Percentiles rank a stretch among this genome's conserved stretches.
phyloP scores from a whole-genome alignment of 164 flowering plant species.

The Liquidambar formosana region DNA sequence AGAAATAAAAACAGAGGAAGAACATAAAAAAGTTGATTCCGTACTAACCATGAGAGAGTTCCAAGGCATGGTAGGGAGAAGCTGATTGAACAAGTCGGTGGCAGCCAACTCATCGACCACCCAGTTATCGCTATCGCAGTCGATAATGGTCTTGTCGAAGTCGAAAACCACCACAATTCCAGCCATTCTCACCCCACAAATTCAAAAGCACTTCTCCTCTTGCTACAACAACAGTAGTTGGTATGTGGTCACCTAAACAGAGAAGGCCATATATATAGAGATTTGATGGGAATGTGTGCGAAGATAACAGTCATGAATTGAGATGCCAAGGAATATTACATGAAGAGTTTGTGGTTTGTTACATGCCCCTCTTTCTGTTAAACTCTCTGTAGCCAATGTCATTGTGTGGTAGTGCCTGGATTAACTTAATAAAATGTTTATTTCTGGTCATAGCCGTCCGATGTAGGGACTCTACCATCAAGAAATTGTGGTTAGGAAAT shows the following conservation, averaged over 20 bases:
- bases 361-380: too few species aligned
- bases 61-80: constrained; percentile 36
- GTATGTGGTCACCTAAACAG: background rate
- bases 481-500: too few species aligned
- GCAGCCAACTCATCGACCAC: constrained; percentile 28
- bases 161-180: constrained; percentile 28
- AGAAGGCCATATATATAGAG: background rate
- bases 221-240: too few species aligned
- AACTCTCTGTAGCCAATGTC: too few species aligned
- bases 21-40: background rate
- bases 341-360: background rate
- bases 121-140: constrained; percentile 34
- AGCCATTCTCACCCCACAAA: background rate
- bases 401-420: too few species aligned
- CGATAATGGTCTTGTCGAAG: constrained; percentile 35
- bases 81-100: constrained; percentile 24
- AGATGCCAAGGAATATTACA: constrained; percentile 6
- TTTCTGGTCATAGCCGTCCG: too few species aligned
- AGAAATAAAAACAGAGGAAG: background rate
- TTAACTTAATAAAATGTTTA: too few species aligned
- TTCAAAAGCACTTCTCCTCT: background rate
- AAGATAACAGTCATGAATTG: background rate
- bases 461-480: too few species aligned
- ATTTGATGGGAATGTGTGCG: background rate
- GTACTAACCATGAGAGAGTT: constrained; percentile 31